phyloP scores from a whole-genome alignment of 495 filamentous ascomycete species.

The Penicillium paxilli region DNA sequence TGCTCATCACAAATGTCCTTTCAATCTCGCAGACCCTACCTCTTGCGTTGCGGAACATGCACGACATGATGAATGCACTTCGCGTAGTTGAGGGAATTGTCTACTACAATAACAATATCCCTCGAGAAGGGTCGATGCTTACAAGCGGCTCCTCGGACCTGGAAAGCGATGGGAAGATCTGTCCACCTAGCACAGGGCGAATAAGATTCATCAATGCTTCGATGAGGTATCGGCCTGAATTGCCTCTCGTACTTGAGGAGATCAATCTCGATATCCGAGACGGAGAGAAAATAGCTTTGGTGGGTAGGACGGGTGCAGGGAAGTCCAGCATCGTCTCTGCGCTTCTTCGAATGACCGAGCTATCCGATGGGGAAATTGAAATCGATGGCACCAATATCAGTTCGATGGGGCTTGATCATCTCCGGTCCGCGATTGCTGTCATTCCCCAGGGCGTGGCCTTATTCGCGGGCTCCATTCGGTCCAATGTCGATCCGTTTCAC shows the following conservation, averaged over 20 bases:
- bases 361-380: conserved; percentile 37
- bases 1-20: background rate
- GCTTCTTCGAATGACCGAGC: conserved; percentile 50
- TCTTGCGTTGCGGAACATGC: background rate
- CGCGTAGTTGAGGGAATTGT: background rate
- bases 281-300: conserved; percentile 19
- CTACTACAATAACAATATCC: background rate
- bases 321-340: conserved; percentile 45
- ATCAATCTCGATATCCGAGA: background rate
- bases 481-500: conserved; percentile 57
- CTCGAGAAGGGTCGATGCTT: background rate
- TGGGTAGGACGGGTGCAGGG: conserved; percentile 51
- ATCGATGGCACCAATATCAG: conserved; percentile 54
- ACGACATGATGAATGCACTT: background rate
- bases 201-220: background rate
- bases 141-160: background rate
- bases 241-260: background rate
- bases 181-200: background rate
- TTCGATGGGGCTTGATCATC: conserved; percentile 38
- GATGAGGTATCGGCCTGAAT: background rate
- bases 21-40: background rate
- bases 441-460: conserved; percentile 56
- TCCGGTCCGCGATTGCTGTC: conserved; percentile 47
- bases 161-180: background rate
- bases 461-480: conserved; percentile 52